Evolutionary conservation across 106 monocot species (phyloP), one percentile per base, ranked within the genome.

Genomic region (Dioscorea dumetorum): DNA sequence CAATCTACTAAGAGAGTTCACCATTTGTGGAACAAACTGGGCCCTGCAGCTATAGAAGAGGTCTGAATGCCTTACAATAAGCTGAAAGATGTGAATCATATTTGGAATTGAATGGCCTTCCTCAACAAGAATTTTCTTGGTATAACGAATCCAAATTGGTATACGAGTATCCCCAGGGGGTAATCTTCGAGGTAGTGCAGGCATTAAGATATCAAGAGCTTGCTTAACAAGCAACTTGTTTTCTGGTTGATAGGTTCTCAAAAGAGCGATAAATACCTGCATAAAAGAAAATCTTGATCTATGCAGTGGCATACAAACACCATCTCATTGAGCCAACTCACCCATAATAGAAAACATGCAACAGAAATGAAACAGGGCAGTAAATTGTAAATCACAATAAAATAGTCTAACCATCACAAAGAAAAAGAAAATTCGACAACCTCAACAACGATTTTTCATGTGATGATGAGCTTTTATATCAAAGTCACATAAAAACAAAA

Each of bases 21-120:
- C 99, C 99, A 99, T 99, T 60, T 99, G 99, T 63, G 99, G 99
- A 63, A 99, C 99, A 85, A 99, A 99, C 49, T 99, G 99, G 49
- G 99, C 99, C 75, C 99, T 82, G 66, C 99, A 99, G 70, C 87
- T 87, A 67, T 99, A 99, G 63, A 99, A 99, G 77, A 99, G 87
- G 33, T 99, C 93, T 33, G 99, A 84, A 82, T 99, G 99, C 16
- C 99, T 82, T 17, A 99, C 93, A 51, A 99, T 93, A 31, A 99
- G 87, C 81, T 99, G 99, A 77, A 99, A 99, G 58, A 99, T 99
- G 67, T 99, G 99, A 71, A 99, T 99, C 83, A 99, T 87, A 76
- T 99, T 99, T 16, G 92, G 99, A 63, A 99, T 93, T 6, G 99
- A 99, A 78, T 99, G 99, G 9, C 99, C 99, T 77, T 99, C 99